These are phyloP conservation scores for Lasiosphaeria ovina DNA, from an alignment of 495 filamentous ascomycete species.

Conservation along the genomic window DNA sequence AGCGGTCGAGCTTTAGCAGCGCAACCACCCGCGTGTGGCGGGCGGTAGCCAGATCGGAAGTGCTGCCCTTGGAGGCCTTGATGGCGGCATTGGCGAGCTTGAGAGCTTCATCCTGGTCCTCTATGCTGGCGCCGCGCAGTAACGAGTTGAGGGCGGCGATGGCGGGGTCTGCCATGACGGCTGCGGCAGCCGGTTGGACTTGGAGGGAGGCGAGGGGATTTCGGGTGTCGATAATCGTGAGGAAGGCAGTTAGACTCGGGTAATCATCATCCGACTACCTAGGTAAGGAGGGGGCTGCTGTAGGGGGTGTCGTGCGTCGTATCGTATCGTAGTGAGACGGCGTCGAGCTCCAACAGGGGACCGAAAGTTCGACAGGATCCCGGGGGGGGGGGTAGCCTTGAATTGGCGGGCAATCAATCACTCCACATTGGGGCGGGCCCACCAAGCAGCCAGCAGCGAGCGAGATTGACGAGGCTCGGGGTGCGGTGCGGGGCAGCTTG, in stretches of 20 bases:
- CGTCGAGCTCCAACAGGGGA: neutral
- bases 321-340: neutral
- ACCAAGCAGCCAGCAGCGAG: too few species aligned
- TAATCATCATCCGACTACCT: slow-evolving; percentile 10
- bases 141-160: slow-evolving; percentile 50
- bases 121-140: slow-evolving; percentile 43
- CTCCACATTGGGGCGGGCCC: too few species aligned
- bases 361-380: too few species aligned
- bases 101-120: slow-evolving; percentile 48
- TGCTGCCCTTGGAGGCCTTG: slow-evolving; percentile 67
- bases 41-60: slow-evolving; percentile 52
- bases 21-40: slow-evolving; percentile 81
- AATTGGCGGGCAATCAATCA: too few species aligned
- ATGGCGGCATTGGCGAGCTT: slow-evolving; percentile 54
- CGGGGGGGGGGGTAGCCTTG: too few species aligned
- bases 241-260: slow-evolving; percentile 9
- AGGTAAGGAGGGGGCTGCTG: neutral
- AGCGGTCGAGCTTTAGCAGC: slow-evolving; percentile 89
- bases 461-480: neutral
- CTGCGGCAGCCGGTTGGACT: slow-evolving; percentile 12
- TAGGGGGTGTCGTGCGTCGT: neutral
- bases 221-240: neutral
- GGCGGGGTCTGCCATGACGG: slow-evolving; percentile 42
- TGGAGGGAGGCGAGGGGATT: slow-evolving; percentile 8
- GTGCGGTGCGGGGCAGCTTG: slow-evolving; percentile 21